These are phyloP conservation scores for Metschnikowia anglica DNA, from an alignment of 805 yeast species.

Conservation along the genomic window DNA sequence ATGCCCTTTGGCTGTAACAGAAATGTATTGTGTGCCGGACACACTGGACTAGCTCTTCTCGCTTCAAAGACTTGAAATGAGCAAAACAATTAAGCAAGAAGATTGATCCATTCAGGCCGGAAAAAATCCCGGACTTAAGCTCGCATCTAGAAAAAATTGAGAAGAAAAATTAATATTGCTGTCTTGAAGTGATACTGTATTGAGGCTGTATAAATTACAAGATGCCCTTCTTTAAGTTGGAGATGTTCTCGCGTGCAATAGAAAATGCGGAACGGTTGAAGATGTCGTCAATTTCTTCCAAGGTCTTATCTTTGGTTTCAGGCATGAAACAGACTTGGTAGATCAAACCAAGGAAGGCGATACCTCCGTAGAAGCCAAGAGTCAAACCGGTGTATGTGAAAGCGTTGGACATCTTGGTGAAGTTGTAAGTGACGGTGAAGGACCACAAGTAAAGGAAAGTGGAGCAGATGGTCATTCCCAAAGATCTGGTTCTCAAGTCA, in stretches of 20 bases:
- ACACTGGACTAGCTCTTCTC: neutral
- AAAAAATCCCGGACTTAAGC: no score
- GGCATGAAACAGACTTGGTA: slow-evolving; percentile 61
- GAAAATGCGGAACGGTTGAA: slow-evolving; percentile 49
- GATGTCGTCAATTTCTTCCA: slow-evolving; percentile 69
- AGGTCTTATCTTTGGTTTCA: slow-evolving; percentile 68
- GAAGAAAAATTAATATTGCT: no score
- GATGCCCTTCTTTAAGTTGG: slow-evolving; percentile 27
- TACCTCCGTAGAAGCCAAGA: slow-evolving; percentile 66
- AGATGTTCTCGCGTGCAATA: slow-evolving; percentile 36
- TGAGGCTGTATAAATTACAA: slow-evolving; percentile 9
- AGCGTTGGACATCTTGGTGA: slow-evolving; percentile 52
- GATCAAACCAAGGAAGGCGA: slow-evolving; percentile 56
- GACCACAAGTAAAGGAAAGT: slow-evolving; percentile 59
- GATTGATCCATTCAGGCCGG: no score
- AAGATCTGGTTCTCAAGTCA: slow-evolving; percentile 56
- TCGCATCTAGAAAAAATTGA: no score
- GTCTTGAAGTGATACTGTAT: no score
- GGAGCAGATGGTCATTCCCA: slow-evolving; percentile 64
- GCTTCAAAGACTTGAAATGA: neutral
- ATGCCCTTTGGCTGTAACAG: neutral
- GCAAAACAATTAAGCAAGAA: neutral
- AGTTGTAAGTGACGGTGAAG: slow-evolving; percentile 64
- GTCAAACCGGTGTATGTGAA: slow-evolving; percentile 63
- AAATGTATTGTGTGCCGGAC: slow-evolving; percentile 2